A percentile compares a stretch with the other conserved stretches of the same genome.
phyloP scores from a whole-genome alignment of 495 filamentous ascomycete genomes.

The Xylaria acuta region DNA sequence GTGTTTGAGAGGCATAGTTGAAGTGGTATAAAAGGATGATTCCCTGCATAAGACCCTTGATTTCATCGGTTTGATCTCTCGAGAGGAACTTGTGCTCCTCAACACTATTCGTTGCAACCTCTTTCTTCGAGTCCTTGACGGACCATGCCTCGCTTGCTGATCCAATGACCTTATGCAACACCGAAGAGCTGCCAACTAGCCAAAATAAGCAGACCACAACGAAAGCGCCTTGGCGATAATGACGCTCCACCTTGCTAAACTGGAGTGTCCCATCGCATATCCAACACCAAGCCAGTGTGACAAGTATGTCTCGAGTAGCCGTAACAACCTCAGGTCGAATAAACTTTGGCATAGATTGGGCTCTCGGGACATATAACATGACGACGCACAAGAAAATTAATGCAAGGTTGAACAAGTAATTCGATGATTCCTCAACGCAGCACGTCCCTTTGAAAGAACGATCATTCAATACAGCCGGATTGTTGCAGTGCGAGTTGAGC shows the following conservation, averaged over 20 bases:
- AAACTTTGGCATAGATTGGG: slow-evolving; percentile 23
- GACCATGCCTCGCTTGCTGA: slow-evolving; percentile 20
- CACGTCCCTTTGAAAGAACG: slow-evolving; percentile 64
- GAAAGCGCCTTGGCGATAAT: slow-evolving; percentile 52
- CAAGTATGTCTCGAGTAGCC: slow-evolving; percentile 39
- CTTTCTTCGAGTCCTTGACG: slow-evolving; percentile 23
- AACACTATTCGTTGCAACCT: background rate
- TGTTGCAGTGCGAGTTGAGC: slow-evolving; percentile 66
- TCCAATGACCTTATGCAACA: slow-evolving; percentile 40
- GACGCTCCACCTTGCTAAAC: slow-evolving; percentile 63
- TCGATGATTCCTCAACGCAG: slow-evolving; percentile 54
- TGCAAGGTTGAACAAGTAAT: slow-evolving; percentile 43
- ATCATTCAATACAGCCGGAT: slow-evolving; percentile 42
- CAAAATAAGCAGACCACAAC: slow-evolving; percentile 40
- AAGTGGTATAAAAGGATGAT: slow-evolving; percentile 65
- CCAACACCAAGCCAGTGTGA: slow-evolving; percentile 58
- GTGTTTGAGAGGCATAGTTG: slow-evolving; percentile 55
- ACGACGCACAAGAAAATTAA: slow-evolving; percentile 39
- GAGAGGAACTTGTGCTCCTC: slow-evolving; percentile 48
- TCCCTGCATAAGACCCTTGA: slow-evolving; percentile 70
- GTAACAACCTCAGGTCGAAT: slow-evolving; percentile 18
- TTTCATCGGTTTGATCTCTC: slow-evolving; percentile 65
- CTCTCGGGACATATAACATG: slow-evolving; percentile 24
- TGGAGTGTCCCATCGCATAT: slow-evolving; percentile 62
- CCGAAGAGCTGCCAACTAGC: slow-evolving; percentile 46